A percentile compares a stretch with the other conserved stretches of the same genome.
Conservation (phyloP, 208 protist species). For the Naegleria fowleri region DNA sequence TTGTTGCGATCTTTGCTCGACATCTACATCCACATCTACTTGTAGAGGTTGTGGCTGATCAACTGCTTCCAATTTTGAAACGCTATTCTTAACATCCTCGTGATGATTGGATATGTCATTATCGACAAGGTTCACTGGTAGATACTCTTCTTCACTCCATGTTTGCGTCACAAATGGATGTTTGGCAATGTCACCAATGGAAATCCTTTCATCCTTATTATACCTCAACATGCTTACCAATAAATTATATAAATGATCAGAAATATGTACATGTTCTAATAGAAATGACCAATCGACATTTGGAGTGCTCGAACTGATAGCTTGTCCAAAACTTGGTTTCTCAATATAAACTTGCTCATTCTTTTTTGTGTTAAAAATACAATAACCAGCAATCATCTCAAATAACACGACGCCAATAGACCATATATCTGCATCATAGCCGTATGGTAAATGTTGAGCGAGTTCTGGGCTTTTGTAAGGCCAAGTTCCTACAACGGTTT, state of each 20-base stretch:
- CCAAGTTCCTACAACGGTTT: not conserved
- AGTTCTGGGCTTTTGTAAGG: not conserved
- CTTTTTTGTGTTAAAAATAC: not conserved
- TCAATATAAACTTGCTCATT: not conserved
- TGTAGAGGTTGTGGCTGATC: too few species aligned
- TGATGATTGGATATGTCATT: too few species aligned
- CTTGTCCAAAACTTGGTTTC: not conserved
- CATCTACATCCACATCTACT: too few species aligned
- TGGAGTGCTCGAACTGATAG: not conserved
- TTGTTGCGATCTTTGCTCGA: too few species aligned
- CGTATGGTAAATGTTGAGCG: not conserved
- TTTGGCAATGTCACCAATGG: not conserved
- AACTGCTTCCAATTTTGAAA: too few species aligned
- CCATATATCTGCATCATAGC: not conserved
- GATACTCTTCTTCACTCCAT: too few species aligned
- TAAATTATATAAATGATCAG: not conserved
- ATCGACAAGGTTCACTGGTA: too few species aligned
- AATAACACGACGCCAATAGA: not conserved
- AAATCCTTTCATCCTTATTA: not conserved
- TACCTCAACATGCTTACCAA: not conserved
- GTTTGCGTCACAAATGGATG: not conserved
- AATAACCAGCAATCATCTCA: constrained; percentile 10
- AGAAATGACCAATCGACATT: not conserved
- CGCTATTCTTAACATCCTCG: too few species aligned
- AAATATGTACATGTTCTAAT: not conserved